phyloP scores from a whole-genome alignment of 2,329 filamentous ascomycete genomes.

The Fusarium penzigii region DNA sequence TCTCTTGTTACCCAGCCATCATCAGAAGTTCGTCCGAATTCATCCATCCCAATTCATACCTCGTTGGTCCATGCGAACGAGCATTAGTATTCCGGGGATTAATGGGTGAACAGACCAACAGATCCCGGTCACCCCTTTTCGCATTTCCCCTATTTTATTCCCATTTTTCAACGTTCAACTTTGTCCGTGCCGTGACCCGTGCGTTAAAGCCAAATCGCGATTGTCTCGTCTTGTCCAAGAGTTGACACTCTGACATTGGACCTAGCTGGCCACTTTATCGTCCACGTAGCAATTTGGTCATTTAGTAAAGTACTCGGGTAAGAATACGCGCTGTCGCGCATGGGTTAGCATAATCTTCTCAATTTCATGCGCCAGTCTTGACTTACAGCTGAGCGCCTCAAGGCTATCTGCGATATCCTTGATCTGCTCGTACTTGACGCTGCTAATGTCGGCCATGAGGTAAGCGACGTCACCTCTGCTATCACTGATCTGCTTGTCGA shows the following conservation, averaged over 20 bases:
- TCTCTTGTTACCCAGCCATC: background rate
- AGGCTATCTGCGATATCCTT: conserved; percentile 83
- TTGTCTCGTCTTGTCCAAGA: conserved; percentile 7
- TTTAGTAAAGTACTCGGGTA: conserved; percentile 49
- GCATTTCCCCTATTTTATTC: background rate
- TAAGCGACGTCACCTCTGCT: conserved; percentile 94
- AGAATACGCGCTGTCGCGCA: conserved; percentile 44
- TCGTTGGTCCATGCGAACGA: background rate
- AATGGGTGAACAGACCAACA: conserved; percentile 10
- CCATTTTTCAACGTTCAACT: conserved; percentile 5
- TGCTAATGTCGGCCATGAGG: conserved; percentile 95
- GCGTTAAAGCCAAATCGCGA: conserved; percentile 15
- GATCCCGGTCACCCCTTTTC: conserved; percentile 20
- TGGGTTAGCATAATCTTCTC: conserved; percentile 11
- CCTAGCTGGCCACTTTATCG: background rate
- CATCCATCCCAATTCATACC: no score
- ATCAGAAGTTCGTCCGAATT: background rate
- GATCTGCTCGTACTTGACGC: conserved; percentile 77
- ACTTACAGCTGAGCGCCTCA: conserved; percentile 77
- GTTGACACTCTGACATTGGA: conserved; percentile 17
- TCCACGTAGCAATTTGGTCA: conserved; percentile 7
- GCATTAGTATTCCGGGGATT: conserved; percentile 12
- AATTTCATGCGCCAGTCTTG: background rate
- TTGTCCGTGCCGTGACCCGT: conserved; percentile 12
- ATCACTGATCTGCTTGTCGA: conserved; percentile 98